Conservation (phyloP, 495 filamentous ascomycete species). For the Penicillium bovifimosum region DNA sequence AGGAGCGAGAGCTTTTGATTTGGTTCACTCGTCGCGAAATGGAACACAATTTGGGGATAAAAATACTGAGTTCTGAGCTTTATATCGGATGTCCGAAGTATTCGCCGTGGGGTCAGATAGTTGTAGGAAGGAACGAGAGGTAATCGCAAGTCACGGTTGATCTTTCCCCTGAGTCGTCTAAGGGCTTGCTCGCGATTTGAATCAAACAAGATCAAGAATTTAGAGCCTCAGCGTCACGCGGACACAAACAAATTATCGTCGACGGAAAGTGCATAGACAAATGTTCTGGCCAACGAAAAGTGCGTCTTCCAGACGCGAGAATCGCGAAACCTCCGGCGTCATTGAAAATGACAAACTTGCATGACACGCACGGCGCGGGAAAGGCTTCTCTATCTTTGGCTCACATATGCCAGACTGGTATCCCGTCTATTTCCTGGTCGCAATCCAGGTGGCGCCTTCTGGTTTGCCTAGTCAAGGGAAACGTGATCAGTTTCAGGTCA, state of each 20-base stretch:
- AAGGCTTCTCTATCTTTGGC: background rate
- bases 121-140: background rate
- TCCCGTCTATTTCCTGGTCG: background rate
- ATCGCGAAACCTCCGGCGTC: constrained; percentile 8
- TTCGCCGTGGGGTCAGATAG: background rate
- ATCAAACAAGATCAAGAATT: background rate
- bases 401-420: background rate
- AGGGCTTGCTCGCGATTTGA: background rate
- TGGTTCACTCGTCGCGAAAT: background rate
- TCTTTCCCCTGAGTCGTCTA: background rate
- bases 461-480: constrained; percentile 2
- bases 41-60: background rate
- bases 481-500: background rate
- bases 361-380: background rate
- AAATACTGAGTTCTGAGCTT: background rate
- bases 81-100: background rate
- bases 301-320: constrained; percentile 12
- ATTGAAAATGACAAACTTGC: constrained; percentile 5
- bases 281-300: constrained; percentile 13
- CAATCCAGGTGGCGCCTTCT: constrained; percentile 4
- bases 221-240: background rate
- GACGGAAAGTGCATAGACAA: background rate
- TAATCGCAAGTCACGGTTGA: background rate
- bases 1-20: background rate
- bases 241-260: background rate